Evolutionary conservation across 164 flowering plant species (phyloP).

Genomic region (Taxillus chinensis): DNA sequence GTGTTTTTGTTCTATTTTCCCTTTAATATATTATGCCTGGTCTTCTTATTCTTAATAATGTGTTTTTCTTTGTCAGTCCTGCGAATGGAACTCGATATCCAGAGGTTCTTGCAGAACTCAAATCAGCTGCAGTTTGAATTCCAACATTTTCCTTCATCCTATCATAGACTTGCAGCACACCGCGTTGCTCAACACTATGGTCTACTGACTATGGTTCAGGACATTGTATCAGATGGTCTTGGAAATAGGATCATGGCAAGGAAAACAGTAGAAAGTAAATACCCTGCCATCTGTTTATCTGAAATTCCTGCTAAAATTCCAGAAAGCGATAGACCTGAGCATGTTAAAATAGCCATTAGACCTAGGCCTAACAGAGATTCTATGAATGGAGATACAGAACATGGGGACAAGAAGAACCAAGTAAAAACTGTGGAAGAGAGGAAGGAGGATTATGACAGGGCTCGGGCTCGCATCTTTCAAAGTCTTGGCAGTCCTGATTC

Average conservation of each 20-base stretch:
- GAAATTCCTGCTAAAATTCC: conserved; percentile 65
- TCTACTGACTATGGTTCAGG: conserved; percentile 62
- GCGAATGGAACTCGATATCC: conserved; percentile 89
- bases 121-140: conserved; percentile 75
- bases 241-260: conserved; percentile 56
- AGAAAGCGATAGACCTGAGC: conserved; percentile 55
- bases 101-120: conserved; percentile 63
- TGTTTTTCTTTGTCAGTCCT: conserved; percentile 35
- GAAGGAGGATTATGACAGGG: conserved; percentile 88
- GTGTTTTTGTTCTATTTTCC: background rate
- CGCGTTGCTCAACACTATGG: conserved; percentile 95
- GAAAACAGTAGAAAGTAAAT: conserved; percentile 53
- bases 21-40: background rate
- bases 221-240: conserved; percentile 43
- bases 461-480: conserved; percentile 88
- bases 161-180: conserved; percentile 88
- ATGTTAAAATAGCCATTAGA: conserved; percentile 53
- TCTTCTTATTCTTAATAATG: too few species aligned
- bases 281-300: conserved; percentile 53
- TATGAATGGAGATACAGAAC: conserved; percentile 26
- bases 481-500: conserved; percentile 31
- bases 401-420: conserved; percentile 30
- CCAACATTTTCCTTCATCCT: conserved; percentile 79
- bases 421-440: conserved; percentile 82
- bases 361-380: conserved; percentile 38